phyloP scores from a whole-genome alignment of 1,284 basidiomycete species.

The Ceratobasidium sp. region DNA sequence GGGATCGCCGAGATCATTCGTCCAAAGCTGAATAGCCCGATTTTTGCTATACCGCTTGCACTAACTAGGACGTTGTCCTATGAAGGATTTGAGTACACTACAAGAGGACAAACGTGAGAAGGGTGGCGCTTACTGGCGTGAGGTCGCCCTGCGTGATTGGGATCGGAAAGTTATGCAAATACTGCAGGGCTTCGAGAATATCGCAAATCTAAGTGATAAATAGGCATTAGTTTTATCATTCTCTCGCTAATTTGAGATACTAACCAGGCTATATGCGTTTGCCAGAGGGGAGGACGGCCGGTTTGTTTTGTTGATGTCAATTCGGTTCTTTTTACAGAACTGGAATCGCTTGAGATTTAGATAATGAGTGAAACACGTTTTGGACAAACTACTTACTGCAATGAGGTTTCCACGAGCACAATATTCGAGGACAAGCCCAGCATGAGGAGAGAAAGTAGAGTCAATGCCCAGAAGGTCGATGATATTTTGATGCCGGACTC shows the following conservation, averaged over 20 bases:
- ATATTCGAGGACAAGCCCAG: slow-evolving; percentile 30
- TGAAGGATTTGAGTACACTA: not conserved
- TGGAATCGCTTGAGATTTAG: not conserved
- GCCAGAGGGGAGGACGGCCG: not conserved
- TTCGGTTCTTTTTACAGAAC: not conserved
- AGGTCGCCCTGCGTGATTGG: slow-evolving; percentile 42
- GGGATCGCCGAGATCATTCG: slow-evolving; percentile 31
- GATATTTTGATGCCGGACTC: slow-evolving; percentile 33
- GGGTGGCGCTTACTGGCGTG: not conserved
- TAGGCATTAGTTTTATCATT: too few relatives aligned
- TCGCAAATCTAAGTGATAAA: slow-evolving; percentile 26
- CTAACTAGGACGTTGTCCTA: slow-evolving; percentile 31
- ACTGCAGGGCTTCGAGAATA: slow-evolving; percentile 28
- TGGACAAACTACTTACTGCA: not conserved
- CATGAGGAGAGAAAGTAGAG: slow-evolving; percentile 13
- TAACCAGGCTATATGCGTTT: slow-evolving; percentile 40
- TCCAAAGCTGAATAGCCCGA: slow-evolving; percentile 35
- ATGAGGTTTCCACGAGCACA: slow-evolving; percentile 25
- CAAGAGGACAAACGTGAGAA: not conserved
- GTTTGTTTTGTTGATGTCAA: not conserved
- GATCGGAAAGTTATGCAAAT: slow-evolving; percentile 30
- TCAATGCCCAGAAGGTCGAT: slow-evolving; percentile 21
- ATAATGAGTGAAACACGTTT: not conserved
- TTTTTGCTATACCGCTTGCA: slow-evolving; percentile 11
- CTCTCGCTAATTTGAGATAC: not conserved